Evolutionary conservation across 192 early-diverging fungal species (phyloP).

Genomic region (Backusella circina): DNA sequence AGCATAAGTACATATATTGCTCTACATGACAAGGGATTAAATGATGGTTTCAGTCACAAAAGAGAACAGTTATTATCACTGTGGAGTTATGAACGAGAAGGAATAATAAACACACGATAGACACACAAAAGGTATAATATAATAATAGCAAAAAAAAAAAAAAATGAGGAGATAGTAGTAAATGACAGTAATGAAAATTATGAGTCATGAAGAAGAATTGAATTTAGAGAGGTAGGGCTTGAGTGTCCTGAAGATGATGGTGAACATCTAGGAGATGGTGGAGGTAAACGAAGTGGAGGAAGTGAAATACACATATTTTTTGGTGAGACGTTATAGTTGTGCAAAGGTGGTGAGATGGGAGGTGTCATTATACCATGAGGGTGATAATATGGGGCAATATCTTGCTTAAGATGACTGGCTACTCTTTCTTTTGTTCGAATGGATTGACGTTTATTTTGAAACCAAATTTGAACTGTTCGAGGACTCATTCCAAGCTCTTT

Average conservation of each 20-base stretch:
- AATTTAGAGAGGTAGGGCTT: neutral
- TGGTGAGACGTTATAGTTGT: neutral
- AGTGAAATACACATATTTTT: neutral
- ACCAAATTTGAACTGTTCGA: slow-evolving; percentile 91
- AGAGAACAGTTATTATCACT: neutral
- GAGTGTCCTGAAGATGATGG: neutral
- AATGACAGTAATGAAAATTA: neutral
- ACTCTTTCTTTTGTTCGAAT: slow-evolving; percentile 7
- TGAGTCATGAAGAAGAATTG: neutral
- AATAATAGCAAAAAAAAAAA: neutral
- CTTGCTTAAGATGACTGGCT: neutral
- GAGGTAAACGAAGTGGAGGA: neutral
- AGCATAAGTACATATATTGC: neutral
- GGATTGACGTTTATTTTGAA: slow-evolving; percentile 81
- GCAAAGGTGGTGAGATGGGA: neutral
- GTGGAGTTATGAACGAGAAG: neutral
- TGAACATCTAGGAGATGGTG: neutral
- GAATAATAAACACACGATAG: neutral
- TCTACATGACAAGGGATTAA: neutral
- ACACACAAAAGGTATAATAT: neutral
- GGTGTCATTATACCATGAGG: neutral
- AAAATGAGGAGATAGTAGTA: neutral
- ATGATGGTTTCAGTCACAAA: neutral
- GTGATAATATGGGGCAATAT: neutral
- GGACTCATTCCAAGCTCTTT: slow-evolving; percentile 73